Percentiles rank a stretch among this genome's conserved stretches.
Conservation (phyloP, 768 basidiomycete genomes). For the Phlebiopsis gigantea region DNA sequence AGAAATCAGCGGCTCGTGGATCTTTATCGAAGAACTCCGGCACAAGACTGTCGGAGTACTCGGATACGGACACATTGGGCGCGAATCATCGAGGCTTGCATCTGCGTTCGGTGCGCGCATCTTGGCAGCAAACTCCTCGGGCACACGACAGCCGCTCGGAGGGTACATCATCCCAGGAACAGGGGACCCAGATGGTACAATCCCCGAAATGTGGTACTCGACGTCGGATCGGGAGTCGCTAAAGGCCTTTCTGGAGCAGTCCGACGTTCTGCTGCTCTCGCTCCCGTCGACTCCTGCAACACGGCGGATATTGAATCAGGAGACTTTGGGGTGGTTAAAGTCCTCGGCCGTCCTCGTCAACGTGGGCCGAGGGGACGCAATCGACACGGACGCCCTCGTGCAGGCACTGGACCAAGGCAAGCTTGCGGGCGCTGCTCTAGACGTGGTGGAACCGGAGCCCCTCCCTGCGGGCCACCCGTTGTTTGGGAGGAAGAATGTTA, state of each 20-base stretch:
- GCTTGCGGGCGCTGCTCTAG: slow-evolving; percentile 13
- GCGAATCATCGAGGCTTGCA: slow-evolving; percentile 8
- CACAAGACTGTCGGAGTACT: slow-evolving; percentile 13
- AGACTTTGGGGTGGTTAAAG: not conserved
- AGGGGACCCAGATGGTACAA: slow-evolving; percentile 9
- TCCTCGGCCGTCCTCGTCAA: slow-evolving; percentile 6
- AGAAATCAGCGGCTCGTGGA: slow-evolving; percentile 2
- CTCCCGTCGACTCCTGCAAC: slow-evolving; percentile 8
- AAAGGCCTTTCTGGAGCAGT: not conserved
- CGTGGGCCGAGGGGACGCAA: slow-evolving; percentile 9
- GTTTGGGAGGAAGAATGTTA: slow-evolving; percentile 12
- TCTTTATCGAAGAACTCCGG: slow-evolving; percentile 10
- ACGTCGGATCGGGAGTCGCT: not conserved
- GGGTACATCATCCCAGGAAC: slow-evolving; percentile 10
- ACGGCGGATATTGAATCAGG: not conserved
- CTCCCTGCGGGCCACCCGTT: slow-evolving; percentile 12
- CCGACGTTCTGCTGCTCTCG: slow-evolving; percentile 9
- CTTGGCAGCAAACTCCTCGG: slow-evolving; percentile 4
- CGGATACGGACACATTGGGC: slow-evolving; percentile 14
- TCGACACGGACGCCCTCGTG: slow-evolving; percentile 11
- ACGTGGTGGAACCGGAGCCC: slow-evolving; percentile 11
- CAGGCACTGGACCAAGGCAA: slow-evolving; percentile 9
- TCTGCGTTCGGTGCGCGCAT: slow-evolving; percentile 10
- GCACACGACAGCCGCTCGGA: not conserved
- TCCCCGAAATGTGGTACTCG: slow-evolving; percentile 8